phyloP scores from a whole-genome alignment of 2,329 filamentous ascomycete species.

The Fusarium begoniae region DNA sequence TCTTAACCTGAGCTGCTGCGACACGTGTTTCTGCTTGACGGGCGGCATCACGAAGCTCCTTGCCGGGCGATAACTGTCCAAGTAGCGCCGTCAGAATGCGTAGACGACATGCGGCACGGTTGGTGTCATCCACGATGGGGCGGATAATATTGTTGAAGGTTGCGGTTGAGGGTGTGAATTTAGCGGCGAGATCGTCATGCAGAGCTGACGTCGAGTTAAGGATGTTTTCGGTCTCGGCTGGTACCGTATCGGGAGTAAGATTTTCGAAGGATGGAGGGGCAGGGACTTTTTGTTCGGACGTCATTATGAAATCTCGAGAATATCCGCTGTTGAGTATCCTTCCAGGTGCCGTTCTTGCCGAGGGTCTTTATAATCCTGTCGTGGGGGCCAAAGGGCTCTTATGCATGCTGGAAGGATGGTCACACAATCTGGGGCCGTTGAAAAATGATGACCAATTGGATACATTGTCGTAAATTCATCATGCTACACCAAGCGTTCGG shows the following conservation, averaged over 20 bases:
- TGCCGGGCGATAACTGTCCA: background rate
- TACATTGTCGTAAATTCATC: rapidly evolving
- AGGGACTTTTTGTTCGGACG: background rate
- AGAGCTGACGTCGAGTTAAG: background rate
- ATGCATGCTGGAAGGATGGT: background rate
- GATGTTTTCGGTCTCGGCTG: background rate
- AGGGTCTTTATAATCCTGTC: background rate
- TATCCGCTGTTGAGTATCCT: background rate
- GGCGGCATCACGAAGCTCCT: background rate
- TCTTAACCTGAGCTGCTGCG: background rate
- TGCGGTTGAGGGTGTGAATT: background rate
- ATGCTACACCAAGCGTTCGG: rapidly evolving
- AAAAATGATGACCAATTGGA: too few relatives aligned
- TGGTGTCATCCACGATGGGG: background rate
- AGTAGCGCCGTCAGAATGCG: background rate
- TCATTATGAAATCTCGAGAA: background rate
- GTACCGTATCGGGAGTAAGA: background rate
- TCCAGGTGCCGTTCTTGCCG: background rate
- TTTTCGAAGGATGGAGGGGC: background rate
- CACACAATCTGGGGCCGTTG: background rate
- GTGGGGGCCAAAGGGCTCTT: background rate
- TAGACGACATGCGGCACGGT: background rate
- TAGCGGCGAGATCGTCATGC: background rate
- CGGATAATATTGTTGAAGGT: background rate
- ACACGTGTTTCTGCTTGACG: background rate